These are phyloP conservation scores for Lentinula guzmanii DNA, from an alignment of 768 basidiomycete species.

Conservation along the genomic window DNA sequence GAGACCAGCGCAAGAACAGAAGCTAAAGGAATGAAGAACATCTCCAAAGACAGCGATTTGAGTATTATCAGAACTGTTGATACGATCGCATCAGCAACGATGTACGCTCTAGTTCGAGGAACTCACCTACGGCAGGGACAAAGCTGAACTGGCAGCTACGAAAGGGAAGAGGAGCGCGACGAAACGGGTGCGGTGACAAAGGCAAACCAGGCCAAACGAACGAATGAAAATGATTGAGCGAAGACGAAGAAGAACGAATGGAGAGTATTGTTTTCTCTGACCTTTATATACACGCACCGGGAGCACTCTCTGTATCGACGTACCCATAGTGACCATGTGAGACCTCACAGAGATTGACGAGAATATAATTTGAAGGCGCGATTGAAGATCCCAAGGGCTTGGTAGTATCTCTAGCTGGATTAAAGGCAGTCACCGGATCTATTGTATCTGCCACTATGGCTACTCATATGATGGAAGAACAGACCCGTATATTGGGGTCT, in stretches of 20 bases:
- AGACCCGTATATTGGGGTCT: not conserved
- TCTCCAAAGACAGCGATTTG: not conserved
- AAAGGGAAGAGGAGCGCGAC: not conserved
- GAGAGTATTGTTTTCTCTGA: not conserved
- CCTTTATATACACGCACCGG: not conserved
- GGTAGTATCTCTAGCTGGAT: too few relatives aligned
- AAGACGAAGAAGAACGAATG: not conserved
- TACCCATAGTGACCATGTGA: constrained; percentile 3
- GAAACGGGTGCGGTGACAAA: not conserved
- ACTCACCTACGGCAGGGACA: not conserved
- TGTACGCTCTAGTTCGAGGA: not conserved
- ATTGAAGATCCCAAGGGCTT: not conserved
- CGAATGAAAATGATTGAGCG: not conserved
- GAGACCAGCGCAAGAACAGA: constrained; percentile 2
- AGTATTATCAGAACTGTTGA: not conserved
- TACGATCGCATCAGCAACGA: not conserved
- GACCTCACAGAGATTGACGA: not conserved
- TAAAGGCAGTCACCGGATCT: not conserved
- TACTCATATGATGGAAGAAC: not conserved
- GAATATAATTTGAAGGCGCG: not conserved
- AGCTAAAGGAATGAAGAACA: not conserved
- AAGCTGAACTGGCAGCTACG: constrained; percentile 4
- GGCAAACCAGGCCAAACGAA: constrained; percentile 7
- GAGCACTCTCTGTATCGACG: not conserved
- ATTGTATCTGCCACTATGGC: not conserved